phyloP scores from a whole-genome alignment of 2,329 filamentous ascomycete species.

The Penicillium decumbens region DNA sequence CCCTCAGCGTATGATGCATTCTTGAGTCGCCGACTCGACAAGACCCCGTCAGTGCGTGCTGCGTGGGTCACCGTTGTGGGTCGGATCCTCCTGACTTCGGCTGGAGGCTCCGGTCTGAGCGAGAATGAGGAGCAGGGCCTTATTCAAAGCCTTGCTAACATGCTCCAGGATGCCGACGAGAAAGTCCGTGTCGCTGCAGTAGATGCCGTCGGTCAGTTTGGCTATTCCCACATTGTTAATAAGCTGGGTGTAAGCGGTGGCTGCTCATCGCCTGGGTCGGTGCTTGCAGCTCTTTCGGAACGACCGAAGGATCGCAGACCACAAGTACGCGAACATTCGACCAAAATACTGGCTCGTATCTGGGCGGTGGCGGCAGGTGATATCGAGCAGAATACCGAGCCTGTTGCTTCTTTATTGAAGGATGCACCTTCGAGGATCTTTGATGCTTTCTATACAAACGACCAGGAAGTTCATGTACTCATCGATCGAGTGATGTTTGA shows the following conservation, averaged over 20 bases:
- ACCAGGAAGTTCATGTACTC: constrained; percentile 75
- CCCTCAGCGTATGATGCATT: constrained; percentile 76
- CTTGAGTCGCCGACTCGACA: constrained; percentile 79
- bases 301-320: constrained; percentile 82
- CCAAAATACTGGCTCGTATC: constrained; percentile 75
- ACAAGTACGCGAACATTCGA: constrained; percentile 76
- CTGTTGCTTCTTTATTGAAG: constrained; percentile 67
- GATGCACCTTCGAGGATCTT: constrained; percentile 81
- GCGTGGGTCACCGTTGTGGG: constrained; percentile 82
- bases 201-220: constrained; percentile 74
- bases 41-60: constrained; percentile 72
- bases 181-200: constrained; percentile 87
- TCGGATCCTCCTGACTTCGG: constrained; percentile 83
- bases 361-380: constrained; percentile 93
- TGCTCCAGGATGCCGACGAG: constrained; percentile 83
- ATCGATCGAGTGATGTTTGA: constrained; percentile 84
- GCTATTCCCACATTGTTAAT: constrained; percentile 71
- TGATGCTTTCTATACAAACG: constrained; percentile 84
- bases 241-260: constrained; percentile 75
- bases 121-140: constrained; percentile 74
- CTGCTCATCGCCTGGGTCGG: constrained; percentile 68
- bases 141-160: constrained; percentile 69
- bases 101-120: constrained; percentile 81
- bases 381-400: constrained; percentile 75
- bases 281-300: constrained; percentile 77